Conservation (phyloP, 2,329 filamentous ascomycete species). For the Monilinia vaccinii-corymbosi region DNA sequence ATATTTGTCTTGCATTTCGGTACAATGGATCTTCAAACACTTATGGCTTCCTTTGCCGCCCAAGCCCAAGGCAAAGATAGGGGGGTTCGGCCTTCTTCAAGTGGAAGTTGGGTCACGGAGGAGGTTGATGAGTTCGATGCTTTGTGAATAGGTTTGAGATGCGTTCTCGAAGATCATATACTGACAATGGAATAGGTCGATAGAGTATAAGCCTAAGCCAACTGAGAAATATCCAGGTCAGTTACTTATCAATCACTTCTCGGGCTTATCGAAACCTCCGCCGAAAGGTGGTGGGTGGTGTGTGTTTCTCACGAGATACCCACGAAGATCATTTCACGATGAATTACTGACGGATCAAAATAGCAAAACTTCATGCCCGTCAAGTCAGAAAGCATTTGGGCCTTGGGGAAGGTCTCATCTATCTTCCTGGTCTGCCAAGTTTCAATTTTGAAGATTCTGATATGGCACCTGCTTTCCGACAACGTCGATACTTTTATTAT, state of each 20-base stretch:
- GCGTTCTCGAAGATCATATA: neutral
- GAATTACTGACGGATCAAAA: neutral
- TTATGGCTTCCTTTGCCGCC: neutral
- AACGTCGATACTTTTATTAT: constrained; percentile 54
- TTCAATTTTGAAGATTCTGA: constrained; percentile 49
- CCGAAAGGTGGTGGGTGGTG: neutral
- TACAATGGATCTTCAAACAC: neutral
- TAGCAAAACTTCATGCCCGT: constrained; percentile 42
- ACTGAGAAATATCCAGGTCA: constrained; percentile 21
- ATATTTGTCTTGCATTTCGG: neutral
- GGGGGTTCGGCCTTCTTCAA: neutral
- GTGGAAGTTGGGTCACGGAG: neutral
- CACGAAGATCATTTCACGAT: neutral
- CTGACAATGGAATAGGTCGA: neutral
- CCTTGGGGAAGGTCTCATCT: constrained; percentile 41
- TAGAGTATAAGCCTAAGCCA: constrained; percentile 12
- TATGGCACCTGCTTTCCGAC: constrained; percentile 45
- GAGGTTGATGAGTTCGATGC: constrained; percentile 18
- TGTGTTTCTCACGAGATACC: neutral
- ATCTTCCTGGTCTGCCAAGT: constrained; percentile 43
- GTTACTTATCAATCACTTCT: neutral
- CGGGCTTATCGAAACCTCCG: neutral
- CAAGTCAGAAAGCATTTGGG: constrained; percentile 36
- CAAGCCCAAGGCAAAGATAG: neutral
- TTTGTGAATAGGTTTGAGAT: constrained; percentile 8